Percentiles rank a stretch among this genome's conserved stretches.
phyloP scores from a whole-genome alignment of 352 stramenopile genomes.

The Phytopythium vexans region DNA sequence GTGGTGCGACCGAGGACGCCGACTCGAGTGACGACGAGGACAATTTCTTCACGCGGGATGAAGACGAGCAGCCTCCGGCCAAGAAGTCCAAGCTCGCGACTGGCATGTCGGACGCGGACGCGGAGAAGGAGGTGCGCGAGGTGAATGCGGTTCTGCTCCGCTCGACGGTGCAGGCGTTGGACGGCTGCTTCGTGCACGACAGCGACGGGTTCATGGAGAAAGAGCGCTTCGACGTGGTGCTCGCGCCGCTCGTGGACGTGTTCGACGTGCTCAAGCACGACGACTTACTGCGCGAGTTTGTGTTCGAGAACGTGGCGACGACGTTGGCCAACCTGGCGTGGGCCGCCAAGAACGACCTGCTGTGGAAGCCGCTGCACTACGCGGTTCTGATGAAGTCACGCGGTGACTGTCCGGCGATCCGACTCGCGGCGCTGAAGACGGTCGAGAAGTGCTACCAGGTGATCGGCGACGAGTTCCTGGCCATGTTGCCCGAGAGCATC shows the following conservation, averaged over 20 bases:
- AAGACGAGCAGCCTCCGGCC: slow-evolving; percentile 19
- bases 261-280: slow-evolving; percentile 66
- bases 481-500: slow-evolving; percentile 88
- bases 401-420: slow-evolving; percentile 51
- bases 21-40: slow-evolving; percentile 44
- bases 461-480: slow-evolving; percentile 86
- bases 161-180: slow-evolving; percentile 62
- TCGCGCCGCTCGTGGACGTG: slow-evolving; percentile 71
- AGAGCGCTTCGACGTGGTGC: slow-evolving; percentile 75
- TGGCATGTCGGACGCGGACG: slow-evolving; percentile 8
- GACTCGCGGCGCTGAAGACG: slow-evolving; percentile 72
- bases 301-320: slow-evolving; percentile 63
- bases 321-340: slow-evolving; percentile 79
- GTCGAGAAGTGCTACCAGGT: slow-evolving; percentile 85
- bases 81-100: slow-evolving; percentile 62
- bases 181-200: slow-evolving; percentile 85
- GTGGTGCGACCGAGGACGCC: slow-evolving; percentile 7
- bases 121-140: slow-evolving; percentile 25
- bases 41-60: slow-evolving; percentile 49
- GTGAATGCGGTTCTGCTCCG: slow-evolving; percentile 44
- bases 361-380: slow-evolving; percentile 90
- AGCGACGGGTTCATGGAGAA: slow-evolving; percentile 87
- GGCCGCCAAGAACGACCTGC: slow-evolving; percentile 83
- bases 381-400: slow-evolving; percentile 87
- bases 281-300: slow-evolving; percentile 39